Conservation (phyloP, 2,329 filamentous ascomycete species). For the Blastomyces percursus region DNA sequence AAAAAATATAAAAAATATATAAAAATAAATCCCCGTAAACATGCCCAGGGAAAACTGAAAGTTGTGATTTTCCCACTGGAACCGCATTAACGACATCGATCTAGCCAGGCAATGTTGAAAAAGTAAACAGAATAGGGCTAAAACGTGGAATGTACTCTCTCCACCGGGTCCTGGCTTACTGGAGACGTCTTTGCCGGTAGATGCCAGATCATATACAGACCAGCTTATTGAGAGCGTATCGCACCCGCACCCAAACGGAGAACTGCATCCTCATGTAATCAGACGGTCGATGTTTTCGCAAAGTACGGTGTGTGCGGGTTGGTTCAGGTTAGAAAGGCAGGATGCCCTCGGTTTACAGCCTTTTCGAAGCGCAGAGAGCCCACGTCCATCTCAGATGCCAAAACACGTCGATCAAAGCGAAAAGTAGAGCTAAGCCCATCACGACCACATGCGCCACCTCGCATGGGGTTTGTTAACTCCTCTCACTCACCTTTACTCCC, state of each 20-base stretch:
- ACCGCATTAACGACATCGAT: neutral
- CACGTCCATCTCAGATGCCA: neutral
- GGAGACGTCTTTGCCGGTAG: neutral
- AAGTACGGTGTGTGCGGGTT: neutral
- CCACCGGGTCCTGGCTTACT: neutral
- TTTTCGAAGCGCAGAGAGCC: neutral
- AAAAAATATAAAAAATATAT: too few species aligned
- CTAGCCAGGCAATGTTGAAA: neutral
- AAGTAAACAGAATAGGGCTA: neutral
- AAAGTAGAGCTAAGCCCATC: neutral
- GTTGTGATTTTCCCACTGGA: neutral
- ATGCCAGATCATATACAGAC: neutral
- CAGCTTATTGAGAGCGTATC: neutral
- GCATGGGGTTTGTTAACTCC: neutral
- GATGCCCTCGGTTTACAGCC: neutral
- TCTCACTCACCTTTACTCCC: neutral
- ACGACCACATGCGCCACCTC: neutral
- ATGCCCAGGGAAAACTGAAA: neutral
- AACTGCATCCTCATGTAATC: neutral
- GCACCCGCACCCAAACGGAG: neutral
- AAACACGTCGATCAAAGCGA: neutral
- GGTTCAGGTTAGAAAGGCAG: neutral
- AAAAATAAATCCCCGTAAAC: too few species aligned
- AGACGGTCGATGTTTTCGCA: neutral
- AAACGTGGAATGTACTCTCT: neutral